Evolutionary conservation across 208 protist species (phyloP).

Genomic region (Leishmania lainsoni): DNA sequence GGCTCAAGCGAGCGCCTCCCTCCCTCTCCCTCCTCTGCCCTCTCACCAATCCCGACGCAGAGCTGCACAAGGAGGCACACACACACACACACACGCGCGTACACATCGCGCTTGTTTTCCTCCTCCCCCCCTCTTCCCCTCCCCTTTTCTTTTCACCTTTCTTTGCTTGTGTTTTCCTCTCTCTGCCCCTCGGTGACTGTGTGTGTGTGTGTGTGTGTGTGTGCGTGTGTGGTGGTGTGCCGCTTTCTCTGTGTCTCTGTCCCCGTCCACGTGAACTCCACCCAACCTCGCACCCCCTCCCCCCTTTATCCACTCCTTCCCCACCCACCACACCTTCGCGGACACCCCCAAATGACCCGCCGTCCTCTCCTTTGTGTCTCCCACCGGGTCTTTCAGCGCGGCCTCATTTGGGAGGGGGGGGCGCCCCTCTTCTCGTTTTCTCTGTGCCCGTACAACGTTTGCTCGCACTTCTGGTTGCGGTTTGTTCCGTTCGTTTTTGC

Average conservation of each 20-base stretch:
- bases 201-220: not conserved
- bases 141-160: not conserved
- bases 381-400: too few species aligned
- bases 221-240: too few species aligned
- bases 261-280: not conserved
- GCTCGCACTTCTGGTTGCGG: not conserved
- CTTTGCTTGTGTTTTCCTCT: not conserved
- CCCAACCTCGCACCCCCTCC: too few species aligned
- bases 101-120: not conserved
- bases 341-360: not conserved
- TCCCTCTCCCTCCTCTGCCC: not conserved
- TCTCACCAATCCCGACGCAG: not conserved
- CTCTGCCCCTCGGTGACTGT: not conserved
- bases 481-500: not conserved
- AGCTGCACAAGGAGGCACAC: too few species aligned
- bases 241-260: not conserved
- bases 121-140: not conserved
- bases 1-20: not conserved
- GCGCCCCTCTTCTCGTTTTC: not conserved
- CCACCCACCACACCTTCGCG: not conserved
- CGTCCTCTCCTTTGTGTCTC: too few species aligned
- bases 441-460: not conserved
- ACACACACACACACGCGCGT: not conserved
- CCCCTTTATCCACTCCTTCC: too few species aligned
- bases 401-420: too few species aligned